A percentile compares a stretch with the other conserved stretches of the same genome.
These are phyloP conservation scores for Coelastrella sp. DNA, from an alignment of 139 green algal genomes.

Conservation along the genomic window DNA sequence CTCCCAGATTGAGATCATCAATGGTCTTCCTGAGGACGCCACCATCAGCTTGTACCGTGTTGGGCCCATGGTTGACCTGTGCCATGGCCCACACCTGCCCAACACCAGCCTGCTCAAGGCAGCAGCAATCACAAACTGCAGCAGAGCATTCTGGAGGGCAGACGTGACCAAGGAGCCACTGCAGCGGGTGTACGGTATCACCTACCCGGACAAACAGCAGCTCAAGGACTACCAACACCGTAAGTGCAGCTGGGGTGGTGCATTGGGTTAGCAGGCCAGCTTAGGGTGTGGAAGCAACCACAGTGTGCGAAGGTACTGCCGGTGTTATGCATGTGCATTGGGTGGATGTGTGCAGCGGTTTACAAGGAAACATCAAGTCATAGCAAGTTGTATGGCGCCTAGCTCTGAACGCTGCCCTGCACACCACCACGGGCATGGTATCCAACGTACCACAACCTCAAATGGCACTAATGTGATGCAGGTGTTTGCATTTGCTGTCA, in stretches of 20 bases:
- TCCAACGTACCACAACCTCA: too few relatives aligned
- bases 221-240: constrained; percentile 97
- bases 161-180: constrained; percentile 86
- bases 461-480: too few relatives aligned
- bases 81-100: constrained; percentile 94
- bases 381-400: too few relatives aligned
- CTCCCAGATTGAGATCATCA: constrained; percentile 93
- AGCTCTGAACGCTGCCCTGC: too few relatives aligned
- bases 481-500: too few relatives aligned
- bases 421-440: too few relatives aligned
- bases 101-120: constrained; percentile 90
- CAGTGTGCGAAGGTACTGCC: too few relatives aligned
- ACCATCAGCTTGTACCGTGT: constrained; percentile 93
- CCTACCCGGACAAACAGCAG: constrained; percentile 94
- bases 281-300: too few relatives aligned
- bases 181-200: constrained; percentile 97
- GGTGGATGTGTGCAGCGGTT: too few relatives aligned
- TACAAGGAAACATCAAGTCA: too few relatives aligned
- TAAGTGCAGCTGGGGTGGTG: background rate
- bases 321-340: too few relatives aligned
- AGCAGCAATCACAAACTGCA: constrained; percentile 81
- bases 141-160: constrained; percentile 91
- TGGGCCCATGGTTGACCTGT: constrained; percentile 98
- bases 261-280: background rate
- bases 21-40: constrained; percentile 83